A percentile compares a stretch with the other conserved stretches of the same genome.
These are phyloP conservation scores for Solanum boliviense DNA, from an alignment of 257 asterid species.

Conservation along the genomic window DNA sequence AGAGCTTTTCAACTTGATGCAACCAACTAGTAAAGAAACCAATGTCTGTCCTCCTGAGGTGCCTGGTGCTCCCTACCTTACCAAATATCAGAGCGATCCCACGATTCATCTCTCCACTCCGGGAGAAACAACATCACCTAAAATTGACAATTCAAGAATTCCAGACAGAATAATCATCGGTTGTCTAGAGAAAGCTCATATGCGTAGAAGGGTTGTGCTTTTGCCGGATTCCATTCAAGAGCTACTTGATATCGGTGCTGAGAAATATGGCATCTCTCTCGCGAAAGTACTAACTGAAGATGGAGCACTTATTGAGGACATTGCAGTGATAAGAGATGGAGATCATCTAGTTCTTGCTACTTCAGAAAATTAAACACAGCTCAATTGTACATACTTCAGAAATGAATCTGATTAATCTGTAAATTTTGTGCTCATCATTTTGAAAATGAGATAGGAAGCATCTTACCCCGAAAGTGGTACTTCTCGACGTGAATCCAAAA, in stretches of 20 bases:
- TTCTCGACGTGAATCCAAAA: neutral
- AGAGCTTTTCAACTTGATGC: slow-evolving; percentile 23
- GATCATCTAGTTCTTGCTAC: slow-evolving; percentile 51
- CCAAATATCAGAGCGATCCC: too few species aligned
- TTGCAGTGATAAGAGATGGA: slow-evolving; percentile 51
- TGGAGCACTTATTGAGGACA: slow-evolving; percentile 48
- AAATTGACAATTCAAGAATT: too few species aligned
- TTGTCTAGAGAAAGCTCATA: too few species aligned
- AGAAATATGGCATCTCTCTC: too few species aligned
- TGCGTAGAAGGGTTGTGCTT: too few species aligned
- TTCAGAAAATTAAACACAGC: neutral
- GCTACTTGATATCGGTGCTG: too few species aligned
- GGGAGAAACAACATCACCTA: too few species aligned
- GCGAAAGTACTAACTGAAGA: slow-evolving; percentile 30
- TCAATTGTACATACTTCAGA: neutral
- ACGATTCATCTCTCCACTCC: too few species aligned
- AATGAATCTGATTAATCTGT: neutral
- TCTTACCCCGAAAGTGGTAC: neutral
- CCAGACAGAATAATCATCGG: too few species aligned
- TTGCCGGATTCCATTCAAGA: too few species aligned
- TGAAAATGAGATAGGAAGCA: neutral
- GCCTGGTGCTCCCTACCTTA: slow-evolving; percentile 8
- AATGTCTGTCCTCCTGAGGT: neutral
- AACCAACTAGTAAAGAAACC: neutral
- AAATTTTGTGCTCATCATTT: neutral